Evolutionary conservation across 2,329 filamentous ascomycete genomes (phyloP).

Genomic region (Magnaporthiopsis rhizophila): DNA sequence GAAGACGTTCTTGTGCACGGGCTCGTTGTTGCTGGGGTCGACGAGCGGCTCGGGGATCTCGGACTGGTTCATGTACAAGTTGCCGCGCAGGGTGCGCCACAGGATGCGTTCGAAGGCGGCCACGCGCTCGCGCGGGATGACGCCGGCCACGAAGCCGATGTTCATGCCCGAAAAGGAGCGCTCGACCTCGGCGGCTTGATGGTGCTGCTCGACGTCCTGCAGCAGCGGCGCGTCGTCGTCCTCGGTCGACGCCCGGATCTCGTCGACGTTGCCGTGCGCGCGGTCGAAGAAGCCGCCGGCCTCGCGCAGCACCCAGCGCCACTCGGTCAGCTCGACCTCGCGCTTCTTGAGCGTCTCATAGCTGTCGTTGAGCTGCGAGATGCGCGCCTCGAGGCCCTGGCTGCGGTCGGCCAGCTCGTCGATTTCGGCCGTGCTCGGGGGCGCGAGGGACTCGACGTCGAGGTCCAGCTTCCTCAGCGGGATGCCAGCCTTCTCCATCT

Average conservation of each 20-base stretch:
- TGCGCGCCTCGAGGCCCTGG: conserved; percentile 84
- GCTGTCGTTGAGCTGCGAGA: conserved; percentile 90
- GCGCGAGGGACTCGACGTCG: conserved; percentile 76
- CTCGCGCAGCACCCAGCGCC: conserved; percentile 95
- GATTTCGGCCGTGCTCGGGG: conserved; percentile 88
- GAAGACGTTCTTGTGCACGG: conserved; percentile 94
- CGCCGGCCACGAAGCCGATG: conserved; percentile 95
- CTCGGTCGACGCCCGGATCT: conserved; percentile 84
- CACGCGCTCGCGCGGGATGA: conserved; percentile 87
- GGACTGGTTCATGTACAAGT: conserved; percentile 99
- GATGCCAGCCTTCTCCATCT: conserved; percentile 92
- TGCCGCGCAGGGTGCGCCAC: conserved; percentile 93
- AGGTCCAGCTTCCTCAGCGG: conserved; percentile 84
- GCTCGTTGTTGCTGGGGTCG: conserved; percentile 86
- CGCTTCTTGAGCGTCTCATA: conserved; percentile 98
- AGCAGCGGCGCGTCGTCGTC: conserved; percentile 91
- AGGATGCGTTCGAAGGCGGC: conserved; percentile 94
- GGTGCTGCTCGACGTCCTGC: conserved; percentile 83
- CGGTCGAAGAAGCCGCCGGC: conserved; percentile 96
- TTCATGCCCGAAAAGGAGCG: conserved; percentile 95
- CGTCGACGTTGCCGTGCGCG: conserved; percentile 91
- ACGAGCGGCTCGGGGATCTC: conserved; percentile 92
- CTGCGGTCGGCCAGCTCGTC: conserved; percentile 90
- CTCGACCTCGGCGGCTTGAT: conserved; percentile 58
- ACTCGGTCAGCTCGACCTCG: conserved; percentile 93